These are phyloP conservation scores for Aphanomyces cochlioides DNA, from an alignment of 352 stramenopile genomes.

Conservation along the genomic window DNA sequence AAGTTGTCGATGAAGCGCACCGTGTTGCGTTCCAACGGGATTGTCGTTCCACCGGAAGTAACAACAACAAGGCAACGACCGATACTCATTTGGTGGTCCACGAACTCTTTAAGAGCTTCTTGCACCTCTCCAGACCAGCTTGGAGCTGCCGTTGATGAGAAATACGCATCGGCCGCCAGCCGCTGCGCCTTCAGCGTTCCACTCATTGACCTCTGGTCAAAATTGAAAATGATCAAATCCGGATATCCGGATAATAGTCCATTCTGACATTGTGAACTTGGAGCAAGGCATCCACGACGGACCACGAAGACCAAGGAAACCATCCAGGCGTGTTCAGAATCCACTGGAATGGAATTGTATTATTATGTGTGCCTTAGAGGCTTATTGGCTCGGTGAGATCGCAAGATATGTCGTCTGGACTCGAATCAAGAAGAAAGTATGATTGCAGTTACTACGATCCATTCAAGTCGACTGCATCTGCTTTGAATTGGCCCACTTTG, in stretches of 20 bases:
- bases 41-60: conserved; percentile 93
- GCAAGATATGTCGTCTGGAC: too few relatives aligned
- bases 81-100: conserved; percentile 58
- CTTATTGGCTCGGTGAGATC: too few relatives aligned
- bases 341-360: too few relatives aligned
- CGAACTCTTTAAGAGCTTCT: conserved; percentile 51
- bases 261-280: too few relatives aligned
- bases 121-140: conserved; percentile 38
- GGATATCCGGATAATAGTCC: background rate
- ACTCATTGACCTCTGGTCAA: background rate
- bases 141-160: conserved; percentile 46
- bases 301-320: too few relatives aligned
- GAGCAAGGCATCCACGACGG: too few relatives aligned
- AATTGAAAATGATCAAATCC: conserved; percentile 6
- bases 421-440: too few relatives aligned
- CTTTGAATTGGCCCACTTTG: too few relatives aligned
- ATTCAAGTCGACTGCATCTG: too few relatives aligned
- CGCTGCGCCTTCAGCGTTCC: conserved; percentile 7
- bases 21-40: conserved; percentile 92
- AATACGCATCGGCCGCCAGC: conserved; percentile 39
- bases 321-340: too few relatives aligned
- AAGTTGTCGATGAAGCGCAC: conserved; percentile 99
- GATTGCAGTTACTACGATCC: too few relatives aligned
- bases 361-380: too few relatives aligned
- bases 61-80: conserved; percentile 89